A percentile compares a stretch with the other conserved stretches of the same genome.
phyloP scores from a whole-genome alignment of 1,284 basidiomycete species.

The Ustilago nuda region DNA sequence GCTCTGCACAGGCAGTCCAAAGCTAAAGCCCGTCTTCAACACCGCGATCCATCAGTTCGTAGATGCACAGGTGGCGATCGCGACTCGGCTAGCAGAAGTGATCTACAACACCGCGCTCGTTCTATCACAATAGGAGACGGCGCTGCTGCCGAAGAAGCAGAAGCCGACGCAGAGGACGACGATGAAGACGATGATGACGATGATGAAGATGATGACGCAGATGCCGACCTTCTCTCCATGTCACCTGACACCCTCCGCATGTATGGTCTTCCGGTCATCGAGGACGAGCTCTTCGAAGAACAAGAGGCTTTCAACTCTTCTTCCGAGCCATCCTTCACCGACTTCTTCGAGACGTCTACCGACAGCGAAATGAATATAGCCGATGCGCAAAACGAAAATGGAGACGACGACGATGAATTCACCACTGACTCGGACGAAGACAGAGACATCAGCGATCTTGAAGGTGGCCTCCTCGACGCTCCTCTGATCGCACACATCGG shows the following conservation, averaged over 20 bases:
- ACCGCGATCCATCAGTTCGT: conserved; percentile 37
- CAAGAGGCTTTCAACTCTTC: conserved; percentile 66
- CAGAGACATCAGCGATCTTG: conserved; percentile 62
- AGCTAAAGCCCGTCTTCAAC: conserved; percentile 39
- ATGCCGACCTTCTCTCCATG: conserved; percentile 51
- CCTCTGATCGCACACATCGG: conserved; percentile 64
- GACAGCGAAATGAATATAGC: conserved; percentile 47
- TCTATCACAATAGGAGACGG: conserved; percentile 31
- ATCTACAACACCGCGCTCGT: conserved; percentile 43
- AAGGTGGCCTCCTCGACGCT: conserved; percentile 55
- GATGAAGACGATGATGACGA: conserved; percentile 42
- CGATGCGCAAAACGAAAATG: conserved; percentile 38
- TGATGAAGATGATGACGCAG: conserved; percentile 36
- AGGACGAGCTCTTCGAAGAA: conserved; percentile 64
- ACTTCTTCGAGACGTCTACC: conserved; percentile 65
- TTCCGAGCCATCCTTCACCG: conserved; percentile 67
- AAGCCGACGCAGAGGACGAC: conserved; percentile 40
- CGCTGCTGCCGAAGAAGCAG: conserved; percentile 19
- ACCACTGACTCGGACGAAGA: conserved; percentile 53
- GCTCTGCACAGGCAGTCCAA: conserved; percentile 48
- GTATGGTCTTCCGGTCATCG: conserved; percentile 54
- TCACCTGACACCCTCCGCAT: conserved; percentile 58
- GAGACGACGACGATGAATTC: conserved; percentile 59
- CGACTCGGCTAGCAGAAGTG: conserved; percentile 38
- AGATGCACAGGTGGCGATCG: conserved; percentile 34